These are phyloP conservation scores for Sicyos baderoa DNA, from an alignment of 306 rosid species.

Conservation along the genomic window DNA sequence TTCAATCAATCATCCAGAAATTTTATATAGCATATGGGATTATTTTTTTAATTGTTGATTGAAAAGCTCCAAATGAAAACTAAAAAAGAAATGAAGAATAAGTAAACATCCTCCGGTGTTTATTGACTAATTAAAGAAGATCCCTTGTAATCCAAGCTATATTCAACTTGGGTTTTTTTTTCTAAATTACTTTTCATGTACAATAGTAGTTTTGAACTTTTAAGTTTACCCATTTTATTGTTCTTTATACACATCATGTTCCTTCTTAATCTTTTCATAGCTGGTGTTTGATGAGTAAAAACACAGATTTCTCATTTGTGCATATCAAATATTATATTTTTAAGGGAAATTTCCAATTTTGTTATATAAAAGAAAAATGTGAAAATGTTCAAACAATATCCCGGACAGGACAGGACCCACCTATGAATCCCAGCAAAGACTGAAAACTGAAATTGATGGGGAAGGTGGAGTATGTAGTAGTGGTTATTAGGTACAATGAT, in stretches of 20 bases:
- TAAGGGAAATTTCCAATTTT: background rate
- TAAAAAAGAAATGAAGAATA: background rate
- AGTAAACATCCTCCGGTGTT: conserved; percentile 2
- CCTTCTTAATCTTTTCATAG: background rate
- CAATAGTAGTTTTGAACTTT: too few species aligned
- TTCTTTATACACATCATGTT: background rate
- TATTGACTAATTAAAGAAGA: conserved; percentile 22
- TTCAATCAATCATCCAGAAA: background rate
- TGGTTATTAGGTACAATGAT: conserved; percentile 13
- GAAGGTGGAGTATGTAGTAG: background rate
- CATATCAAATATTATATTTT: background rate
- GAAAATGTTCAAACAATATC: too few species aligned
- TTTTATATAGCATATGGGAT: conserved; percentile 6
- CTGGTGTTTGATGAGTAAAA: too few species aligned
- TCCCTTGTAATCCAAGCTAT: conserved; percentile 41
- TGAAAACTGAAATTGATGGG: background rate
- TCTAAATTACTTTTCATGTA: background rate
- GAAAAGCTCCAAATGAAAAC: conserved; percentile 15
- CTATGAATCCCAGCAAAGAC: background rate
- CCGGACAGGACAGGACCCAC: background rate
- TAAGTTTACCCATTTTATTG: background rate
- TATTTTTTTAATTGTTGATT: background rate
- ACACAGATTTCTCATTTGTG: background rate
- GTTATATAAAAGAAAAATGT: too few species aligned
- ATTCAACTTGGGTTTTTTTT: background rate